Evolutionary conservation across 495 filamentous ascomycete species (phyloP), one percentile per base, ranked within the genome.

Genomic region (Evernia prunastri): DNA sequence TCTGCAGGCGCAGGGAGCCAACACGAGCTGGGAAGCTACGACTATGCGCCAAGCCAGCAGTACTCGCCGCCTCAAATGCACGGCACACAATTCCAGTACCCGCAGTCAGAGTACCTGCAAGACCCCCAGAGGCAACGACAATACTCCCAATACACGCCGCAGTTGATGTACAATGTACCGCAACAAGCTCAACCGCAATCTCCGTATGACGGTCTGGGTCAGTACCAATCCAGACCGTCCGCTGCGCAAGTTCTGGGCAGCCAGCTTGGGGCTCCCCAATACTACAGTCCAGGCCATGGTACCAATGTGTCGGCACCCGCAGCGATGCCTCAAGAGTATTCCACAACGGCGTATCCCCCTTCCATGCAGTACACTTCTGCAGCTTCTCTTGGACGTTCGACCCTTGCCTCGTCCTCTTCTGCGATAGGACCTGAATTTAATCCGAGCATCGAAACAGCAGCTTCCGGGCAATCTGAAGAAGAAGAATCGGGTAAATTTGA

Each of bases 201-300:
- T 64, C 83, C 87, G 66, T 96, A 96, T 78, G 88, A 91, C 74
- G 79, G 86, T 67, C 84, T 86, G 75, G 83, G 89, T 77, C 89
- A 88, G 75, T 96, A 91, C 77, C 79, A 83, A 67, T 79, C 86
- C 71, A 88, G 90, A 79, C 90, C 89, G 68, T 83, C 86, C 79
- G 86, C 90, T 84, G 85, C 96, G 70, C 90, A 94, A 68, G 86
- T 90, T 72, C 81, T 94, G 72, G 79, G 87, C 63, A 83, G 84
- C 66, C 85, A 86, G 68, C 88, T 88, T 76, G 78, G 79, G 49
- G 79, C 86, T 71, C 40, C 60, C 81, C 89, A 87, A 74, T 97
- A 95, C 78, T 96, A 93, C 70, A 69, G 76, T 72, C 77, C 84
- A 63, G 81, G 81, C 72, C 89, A 91, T 70, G 80, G 86, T 72